Percentiles rank a stretch among this genome's conserved stretches.
These are phyloP conservation scores for Zasmidium citrigriseum DNA, from an alignment of 2,329 filamentous ascomycete species.

Conservation along the genomic window DNA sequence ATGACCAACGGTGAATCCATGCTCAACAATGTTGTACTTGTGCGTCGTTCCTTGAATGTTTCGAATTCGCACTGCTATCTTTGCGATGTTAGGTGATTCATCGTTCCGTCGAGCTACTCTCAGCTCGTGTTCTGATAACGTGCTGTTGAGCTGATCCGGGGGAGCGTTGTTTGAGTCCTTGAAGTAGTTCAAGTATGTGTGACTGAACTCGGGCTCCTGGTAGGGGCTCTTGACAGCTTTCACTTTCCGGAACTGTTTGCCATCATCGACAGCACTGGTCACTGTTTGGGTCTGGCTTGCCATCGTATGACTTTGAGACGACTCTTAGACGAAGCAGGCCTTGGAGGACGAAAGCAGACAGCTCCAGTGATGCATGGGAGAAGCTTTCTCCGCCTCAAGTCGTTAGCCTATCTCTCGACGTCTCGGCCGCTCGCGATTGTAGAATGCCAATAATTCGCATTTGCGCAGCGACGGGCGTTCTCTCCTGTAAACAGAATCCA, in stretches of 20 bases:
- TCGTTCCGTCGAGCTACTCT: constrained; percentile 14
- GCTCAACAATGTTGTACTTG: constrained; percentile 11
- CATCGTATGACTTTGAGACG: too few relatives aligned
- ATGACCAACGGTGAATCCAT: constrained; percentile 17
- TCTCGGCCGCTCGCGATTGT: too few relatives aligned
- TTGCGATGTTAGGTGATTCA: constrained; percentile 14
- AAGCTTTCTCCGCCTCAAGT: too few relatives aligned
- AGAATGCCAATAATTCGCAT: too few relatives aligned
- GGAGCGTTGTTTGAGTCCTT: constrained; percentile 10
- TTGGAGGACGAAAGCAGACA: too few relatives aligned
- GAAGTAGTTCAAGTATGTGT: constrained; percentile 19
- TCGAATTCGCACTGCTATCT: constrained; percentile 13
- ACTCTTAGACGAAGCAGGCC: too few relatives aligned
- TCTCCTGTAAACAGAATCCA: too few relatives aligned
- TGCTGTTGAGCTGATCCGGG: constrained; percentile 5
- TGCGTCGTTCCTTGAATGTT: constrained; percentile 17
- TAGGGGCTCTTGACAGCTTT: background rate
- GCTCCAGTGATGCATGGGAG: too few relatives aligned
- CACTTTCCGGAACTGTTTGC: background rate
- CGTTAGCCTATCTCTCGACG: too few relatives aligned
- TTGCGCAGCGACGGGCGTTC: too few relatives aligned
- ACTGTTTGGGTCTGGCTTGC: background rate
- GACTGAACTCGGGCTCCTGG: constrained; percentile 12
- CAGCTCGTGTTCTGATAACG: constrained; percentile 17
- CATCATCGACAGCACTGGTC: background rate